These are phyloP conservation scores for Pugionium dolabratum DNA, from an alignment of 345 rosid species.

Conservation along the genomic window DNA sequence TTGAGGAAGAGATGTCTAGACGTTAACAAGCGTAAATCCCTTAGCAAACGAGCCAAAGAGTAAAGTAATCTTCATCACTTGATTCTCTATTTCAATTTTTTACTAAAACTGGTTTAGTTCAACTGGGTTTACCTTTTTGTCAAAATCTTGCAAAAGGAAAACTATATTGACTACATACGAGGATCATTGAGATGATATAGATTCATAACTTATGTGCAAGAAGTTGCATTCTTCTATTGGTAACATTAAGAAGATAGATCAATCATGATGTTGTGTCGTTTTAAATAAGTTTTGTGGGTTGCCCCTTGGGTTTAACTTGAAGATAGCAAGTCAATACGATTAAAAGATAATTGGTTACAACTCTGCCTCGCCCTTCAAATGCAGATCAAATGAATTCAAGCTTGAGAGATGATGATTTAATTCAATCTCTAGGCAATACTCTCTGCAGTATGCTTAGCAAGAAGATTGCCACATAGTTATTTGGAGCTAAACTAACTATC, in stretches of 20 bases:
- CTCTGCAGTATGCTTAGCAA: too few species aligned
- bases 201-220: constrained; percentile 28
- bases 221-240: constrained; percentile 35
- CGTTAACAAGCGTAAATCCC: constrained; percentile 86
- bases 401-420: too few species aligned
- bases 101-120: constrained; percentile 19
- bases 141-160: constrained; percentile 18
- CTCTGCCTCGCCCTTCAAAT: too few species aligned
- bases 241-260: constrained; percentile 23
- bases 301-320: too few species aligned
- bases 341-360: too few species aligned
- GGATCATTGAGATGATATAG: constrained; percentile 32
- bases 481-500: too few species aligned
- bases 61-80: constrained; percentile 33
- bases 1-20: constrained; percentile 84
- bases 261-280: constrained; percentile 16
- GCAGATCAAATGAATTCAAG: too few species aligned
- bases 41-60: constrained; percentile 79
- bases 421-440: too few species aligned
- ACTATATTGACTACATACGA: constrained; percentile 11
- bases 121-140: constrained; percentile 3
- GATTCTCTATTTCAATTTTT: constrained; percentile 4
- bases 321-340: too few species aligned
- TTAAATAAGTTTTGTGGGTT: background rate
- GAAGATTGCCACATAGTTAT: too few species aligned